Conservation (phyloP, 1,284 basidiomycete species). For the Ceratobasidium papillatum region DNA sequence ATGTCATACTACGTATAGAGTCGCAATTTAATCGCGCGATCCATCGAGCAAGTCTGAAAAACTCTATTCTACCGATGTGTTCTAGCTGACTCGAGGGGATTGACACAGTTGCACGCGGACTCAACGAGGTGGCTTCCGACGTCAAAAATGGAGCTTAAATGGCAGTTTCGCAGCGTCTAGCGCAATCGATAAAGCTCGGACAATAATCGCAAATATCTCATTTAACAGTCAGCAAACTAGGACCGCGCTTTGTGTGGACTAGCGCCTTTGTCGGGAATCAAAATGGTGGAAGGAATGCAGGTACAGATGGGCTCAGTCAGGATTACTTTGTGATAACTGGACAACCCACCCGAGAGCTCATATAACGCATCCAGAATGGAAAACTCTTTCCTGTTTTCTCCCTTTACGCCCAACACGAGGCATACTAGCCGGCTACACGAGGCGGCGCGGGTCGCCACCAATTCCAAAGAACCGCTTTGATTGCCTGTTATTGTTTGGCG, state of each 20-base stretch:
- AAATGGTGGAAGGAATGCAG: conserved; percentile 3
- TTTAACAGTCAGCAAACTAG: conserved; percentile 24
- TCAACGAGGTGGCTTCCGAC: not conserved
- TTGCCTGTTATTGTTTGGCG: not conserved
- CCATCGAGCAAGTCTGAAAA: not conserved
- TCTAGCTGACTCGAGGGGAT: conserved; percentile 20
- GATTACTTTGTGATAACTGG: not conserved
- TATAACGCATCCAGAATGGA: not conserved
- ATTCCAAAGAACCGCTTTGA: not conserved
- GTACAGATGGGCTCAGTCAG: not conserved
- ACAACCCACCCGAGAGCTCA: not conserved
- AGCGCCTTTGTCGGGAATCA: conserved; percentile 34
- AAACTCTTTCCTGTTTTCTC: not conserved
- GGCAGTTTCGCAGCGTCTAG: conserved; percentile 1
- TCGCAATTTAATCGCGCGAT: not conserved
- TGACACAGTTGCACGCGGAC: not conserved
- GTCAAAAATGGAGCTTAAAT: conserved; percentile 24
- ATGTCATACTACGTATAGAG: not conserved
- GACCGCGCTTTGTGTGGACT: conserved; percentile 26
- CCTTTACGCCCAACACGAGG: not conserved
- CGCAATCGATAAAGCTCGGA: conserved; percentile 11
- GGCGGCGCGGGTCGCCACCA: conserved; percentile 6
- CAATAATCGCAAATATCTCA: conserved; percentile 3
- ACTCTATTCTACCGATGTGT: conserved; percentile 1
- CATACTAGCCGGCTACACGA: conserved; percentile 11